These are phyloP conservation scores for Sporobolomyces pararoseus DNA, from an alignment of 768 basidiomycete genomes.

Conservation along the genomic window DNA sequence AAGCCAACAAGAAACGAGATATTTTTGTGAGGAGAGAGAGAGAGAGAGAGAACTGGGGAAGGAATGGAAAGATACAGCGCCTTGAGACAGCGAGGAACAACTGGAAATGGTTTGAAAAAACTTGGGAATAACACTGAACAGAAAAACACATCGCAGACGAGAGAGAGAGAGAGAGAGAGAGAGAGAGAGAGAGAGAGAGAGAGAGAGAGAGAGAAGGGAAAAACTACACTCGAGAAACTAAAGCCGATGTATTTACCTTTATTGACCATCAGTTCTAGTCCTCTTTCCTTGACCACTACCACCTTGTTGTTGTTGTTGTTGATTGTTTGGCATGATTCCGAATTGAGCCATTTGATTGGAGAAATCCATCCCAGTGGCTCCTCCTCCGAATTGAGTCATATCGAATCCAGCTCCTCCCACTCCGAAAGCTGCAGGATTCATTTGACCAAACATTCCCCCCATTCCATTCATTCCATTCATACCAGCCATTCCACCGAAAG, in stretches of 20 bases:
- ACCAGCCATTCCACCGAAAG: constrained; percentile 1
- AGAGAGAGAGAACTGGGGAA: not conserved
- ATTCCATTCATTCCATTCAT: not conserved
- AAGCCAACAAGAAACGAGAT: not conserved
- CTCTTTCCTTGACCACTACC: not conserved
- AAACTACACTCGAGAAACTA: too few relatives aligned
- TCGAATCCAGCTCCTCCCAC: not conserved
- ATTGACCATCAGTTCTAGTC: constrained; percentile 6
- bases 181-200: too few relatives aligned
- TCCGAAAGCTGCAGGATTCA: not conserved
- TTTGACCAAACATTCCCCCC: not conserved
- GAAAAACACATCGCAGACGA: too few relatives aligned
- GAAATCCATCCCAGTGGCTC: constrained; percentile 6
- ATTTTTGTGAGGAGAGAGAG: not conserved
- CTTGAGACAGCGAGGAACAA: too few relatives aligned
- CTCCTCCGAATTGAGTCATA: constrained; percentile 12
- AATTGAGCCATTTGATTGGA: constrained; percentile 11
- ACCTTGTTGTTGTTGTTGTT: not conserved
- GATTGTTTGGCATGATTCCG: not conserved
- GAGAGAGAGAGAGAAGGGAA: too few relatives aligned
- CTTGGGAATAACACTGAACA: too few relatives aligned
- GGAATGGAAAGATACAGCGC: too few relatives aligned
- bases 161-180: too few relatives aligned
- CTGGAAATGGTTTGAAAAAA: too few relatives aligned
- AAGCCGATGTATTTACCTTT: not conserved